Evolutionary conservation across 2,329 filamentous ascomycete species (phyloP).

Genomic region (Hortaea sp.): DNA sequence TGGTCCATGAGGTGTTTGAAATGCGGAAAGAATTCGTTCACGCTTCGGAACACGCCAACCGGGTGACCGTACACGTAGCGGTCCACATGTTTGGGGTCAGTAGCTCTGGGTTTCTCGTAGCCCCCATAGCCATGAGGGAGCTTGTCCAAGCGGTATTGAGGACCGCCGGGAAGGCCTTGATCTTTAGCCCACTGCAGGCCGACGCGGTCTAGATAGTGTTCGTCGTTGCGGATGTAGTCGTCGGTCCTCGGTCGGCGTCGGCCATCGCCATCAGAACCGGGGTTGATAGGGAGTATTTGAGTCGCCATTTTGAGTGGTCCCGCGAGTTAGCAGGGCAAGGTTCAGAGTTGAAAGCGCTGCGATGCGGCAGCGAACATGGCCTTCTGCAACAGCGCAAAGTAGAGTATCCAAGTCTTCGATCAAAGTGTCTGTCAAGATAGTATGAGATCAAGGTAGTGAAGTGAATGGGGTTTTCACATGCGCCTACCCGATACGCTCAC

Average conservation of each 20-base stretch:
- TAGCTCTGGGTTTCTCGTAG: slow-evolving; percentile 38
- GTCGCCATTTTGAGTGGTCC: background rate
- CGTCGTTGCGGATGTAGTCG: slow-evolving; percentile 15
- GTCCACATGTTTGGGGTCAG: slow-evolving; percentile 33
- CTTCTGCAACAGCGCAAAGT: too few species aligned
- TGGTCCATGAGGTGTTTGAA: slow-evolving; percentile 46
- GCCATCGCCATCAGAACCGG: slow-evolving; percentile 12
- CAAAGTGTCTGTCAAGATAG: too few species aligned
- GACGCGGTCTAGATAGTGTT: slow-evolving; percentile 16
- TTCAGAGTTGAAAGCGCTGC: too few species aligned
- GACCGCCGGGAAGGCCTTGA: slow-evolving; percentile 3
- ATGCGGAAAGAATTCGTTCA: slow-evolving; percentile 45
- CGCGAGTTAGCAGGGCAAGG: too few species aligned
- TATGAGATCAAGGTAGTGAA: too few species aligned
- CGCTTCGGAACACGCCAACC: slow-evolving; percentile 41
- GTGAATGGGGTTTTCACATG: too few species aligned
- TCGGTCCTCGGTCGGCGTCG: slow-evolving; percentile 12
- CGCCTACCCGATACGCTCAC: too few species aligned
- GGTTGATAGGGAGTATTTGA: background rate
- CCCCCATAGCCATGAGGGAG: slow-evolving; percentile 47
- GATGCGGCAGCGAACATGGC: too few species aligned
- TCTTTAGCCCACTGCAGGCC: slow-evolving; percentile 20
- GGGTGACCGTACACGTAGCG: slow-evolving; percentile 51
- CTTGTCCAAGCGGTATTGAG: slow-evolving; percentile 39
- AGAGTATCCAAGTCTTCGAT: too few species aligned